Conservation (phyloP, 345 rosid species). For the Linum tenue region DNA sequence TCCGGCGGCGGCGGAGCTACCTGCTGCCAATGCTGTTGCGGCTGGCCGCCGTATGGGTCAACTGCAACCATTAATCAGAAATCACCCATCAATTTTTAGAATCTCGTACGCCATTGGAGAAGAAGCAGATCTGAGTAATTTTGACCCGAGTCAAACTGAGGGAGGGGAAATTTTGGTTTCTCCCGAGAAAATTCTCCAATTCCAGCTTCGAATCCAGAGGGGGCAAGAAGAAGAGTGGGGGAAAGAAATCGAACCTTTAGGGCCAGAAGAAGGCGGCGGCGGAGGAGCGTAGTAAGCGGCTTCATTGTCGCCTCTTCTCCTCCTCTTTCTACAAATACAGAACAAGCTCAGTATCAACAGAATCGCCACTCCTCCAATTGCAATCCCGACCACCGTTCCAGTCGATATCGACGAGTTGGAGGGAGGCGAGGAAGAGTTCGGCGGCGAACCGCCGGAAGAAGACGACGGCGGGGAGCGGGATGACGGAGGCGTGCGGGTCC, state of each 20-base stretch:
- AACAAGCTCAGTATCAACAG: slow-evolving; percentile 35
- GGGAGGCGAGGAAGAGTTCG: slow-evolving; percentile 16
- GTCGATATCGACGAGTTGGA: slow-evolving; percentile 29
- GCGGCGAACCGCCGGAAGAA: slow-evolving; percentile 14
- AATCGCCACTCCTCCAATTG: slow-evolving; percentile 45
- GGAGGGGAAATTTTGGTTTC: not conserved
- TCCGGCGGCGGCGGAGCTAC: slow-evolving; percentile 5
- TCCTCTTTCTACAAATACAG: slow-evolving; percentile 50
- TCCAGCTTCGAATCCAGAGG: not conserved
- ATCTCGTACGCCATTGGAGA: too few species aligned
- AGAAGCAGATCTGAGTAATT: not conserved
- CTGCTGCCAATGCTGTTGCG: slow-evolving; percentile 6
- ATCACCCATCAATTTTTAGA: not conserved
- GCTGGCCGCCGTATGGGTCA: slow-evolving; percentile 11
- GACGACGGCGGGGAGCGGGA: slow-evolving; percentile 25
- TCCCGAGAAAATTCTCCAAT: not conserved
- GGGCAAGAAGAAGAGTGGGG: not conserved
- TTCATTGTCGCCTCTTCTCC: slow-evolving; percentile 31
- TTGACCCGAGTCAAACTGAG: not conserved
- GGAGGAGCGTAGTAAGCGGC: slow-evolving; percentile 35
- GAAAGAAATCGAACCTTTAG: slow-evolving; percentile 35
- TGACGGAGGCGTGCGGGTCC: slow-evolving; percentile 22
- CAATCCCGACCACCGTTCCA: slow-evolving; percentile 57
- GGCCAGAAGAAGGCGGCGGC: slow-evolving; percentile 34
- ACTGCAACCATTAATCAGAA: not conserved